Conservation (phyloP, 2,329 filamentous ascomycete species). For the Monosporascus cannonballus region DNA sequence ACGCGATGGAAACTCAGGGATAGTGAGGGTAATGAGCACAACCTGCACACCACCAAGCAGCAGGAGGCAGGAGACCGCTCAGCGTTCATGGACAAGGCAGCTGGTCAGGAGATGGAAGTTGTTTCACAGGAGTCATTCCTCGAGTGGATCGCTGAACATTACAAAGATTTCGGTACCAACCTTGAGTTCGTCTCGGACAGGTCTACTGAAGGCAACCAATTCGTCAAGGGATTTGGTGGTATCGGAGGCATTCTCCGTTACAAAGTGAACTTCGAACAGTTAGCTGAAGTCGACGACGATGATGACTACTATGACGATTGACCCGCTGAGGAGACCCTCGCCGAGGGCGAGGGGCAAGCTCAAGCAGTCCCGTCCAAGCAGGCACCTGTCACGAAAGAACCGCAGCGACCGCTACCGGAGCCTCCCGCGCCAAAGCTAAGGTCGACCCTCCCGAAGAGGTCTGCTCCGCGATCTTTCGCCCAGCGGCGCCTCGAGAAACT, state of each 20-base stretch:
- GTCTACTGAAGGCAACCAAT: conserved; percentile 98
- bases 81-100: conserved; percentile 91
- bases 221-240: conserved; percentile 98
- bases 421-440: conserved; percentile 32
- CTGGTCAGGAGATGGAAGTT: conserved; percentile 96
- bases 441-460: conserved; percentile 16
- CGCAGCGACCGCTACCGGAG: conserved; percentile 34
- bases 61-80: conserved; percentile 72
- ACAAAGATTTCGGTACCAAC: conserved; percentile 93
- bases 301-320: conserved; percentile 80
- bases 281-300: conserved; percentile 84
- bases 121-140: conserved; percentile 84
- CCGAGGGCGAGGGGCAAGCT: conserved; percentile 77
- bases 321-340: conserved; percentile 64
- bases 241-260: conserved; percentile 96
- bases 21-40: conserved; percentile 62
- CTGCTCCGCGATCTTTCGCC: conserved; percentile 29
- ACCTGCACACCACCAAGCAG: conserved; percentile 83
- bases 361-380: conserved; percentile 46
- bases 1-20: conserved; percentile 87
- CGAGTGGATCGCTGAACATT: conserved; percentile 99
- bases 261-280: conserved; percentile 99
- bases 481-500: conserved; percentile 43
- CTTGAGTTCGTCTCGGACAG: conserved; percentile 97
- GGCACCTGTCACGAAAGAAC: conserved; percentile 31